Conservation (phyloP, 225 moss, liverwort and hornwort genomes). For the Ulota crispa region DNA sequence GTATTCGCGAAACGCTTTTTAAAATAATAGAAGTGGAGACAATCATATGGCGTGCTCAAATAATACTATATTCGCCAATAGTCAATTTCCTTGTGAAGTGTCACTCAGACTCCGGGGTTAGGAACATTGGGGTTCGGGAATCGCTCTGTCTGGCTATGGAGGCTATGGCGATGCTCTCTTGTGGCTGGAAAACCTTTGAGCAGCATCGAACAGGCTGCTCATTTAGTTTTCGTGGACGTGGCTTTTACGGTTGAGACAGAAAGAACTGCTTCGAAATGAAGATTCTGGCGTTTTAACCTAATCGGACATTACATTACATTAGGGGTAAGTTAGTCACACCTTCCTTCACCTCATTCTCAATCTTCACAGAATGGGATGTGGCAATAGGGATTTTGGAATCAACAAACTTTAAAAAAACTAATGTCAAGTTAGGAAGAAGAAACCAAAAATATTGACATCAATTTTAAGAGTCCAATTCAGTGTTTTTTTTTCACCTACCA, state of each 20-base stretch:
- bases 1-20: slow-evolving; percentile 9
- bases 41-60: slow-evolving; percentile 5
- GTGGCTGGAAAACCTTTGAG: slow-evolving; percentile 10
- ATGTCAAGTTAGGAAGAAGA: no score
- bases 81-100: neutral
- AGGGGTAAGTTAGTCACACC: no score
- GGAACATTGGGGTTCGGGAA: neutral
- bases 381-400: no score
- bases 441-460: no score
- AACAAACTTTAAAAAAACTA: no score
- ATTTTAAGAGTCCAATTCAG: no score
- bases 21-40: neutral
- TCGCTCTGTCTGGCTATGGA: neutral
- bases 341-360: no score
- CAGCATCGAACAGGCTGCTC: neutral
- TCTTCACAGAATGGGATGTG: no score
- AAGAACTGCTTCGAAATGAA: neutral
- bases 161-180: neutral
- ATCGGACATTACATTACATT: neutral
- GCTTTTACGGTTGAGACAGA: neutral
- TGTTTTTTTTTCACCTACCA: no score
- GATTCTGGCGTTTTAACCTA: neutral
- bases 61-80: slow-evolving; percentile 6
- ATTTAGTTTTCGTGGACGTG: slow-evolving; percentile 15
- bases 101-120: slow-evolving; percentile 4